Percentiles rank a stretch among this genome's conserved stretches.
Evolutionary conservation across 768 basidiomycete genomes (phyloP).

Genomic region (Leccinum sublutescens): DNA sequence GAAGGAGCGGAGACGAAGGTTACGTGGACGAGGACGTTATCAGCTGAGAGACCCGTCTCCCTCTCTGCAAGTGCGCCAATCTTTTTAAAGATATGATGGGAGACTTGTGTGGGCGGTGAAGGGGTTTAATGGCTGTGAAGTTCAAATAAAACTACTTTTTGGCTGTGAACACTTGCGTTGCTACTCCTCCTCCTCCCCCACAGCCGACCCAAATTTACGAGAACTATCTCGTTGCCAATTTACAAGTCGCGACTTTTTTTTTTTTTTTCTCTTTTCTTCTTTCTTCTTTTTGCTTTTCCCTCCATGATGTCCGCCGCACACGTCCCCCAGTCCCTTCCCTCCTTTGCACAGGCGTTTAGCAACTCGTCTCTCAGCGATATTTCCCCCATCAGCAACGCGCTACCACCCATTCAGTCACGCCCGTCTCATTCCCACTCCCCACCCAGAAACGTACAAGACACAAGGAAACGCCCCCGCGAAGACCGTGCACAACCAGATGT

Average conservation of each 20-base stretch:
- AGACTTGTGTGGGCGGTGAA: not conserved
- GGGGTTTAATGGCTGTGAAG: not conserved
- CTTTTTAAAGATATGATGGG: not conserved
- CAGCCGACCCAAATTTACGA: not conserved
- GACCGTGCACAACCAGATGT: slow-evolving; percentile 38
- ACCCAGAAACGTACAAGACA: not conserved
- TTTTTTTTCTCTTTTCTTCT: slow-evolving; percentile 5
- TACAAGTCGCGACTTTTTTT: slow-evolving; percentile 11
- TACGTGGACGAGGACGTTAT: not conserved
- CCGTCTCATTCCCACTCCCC: slow-evolving; percentile 33
- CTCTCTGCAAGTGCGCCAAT: not conserved
- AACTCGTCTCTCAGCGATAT: slow-evolving; percentile 52
- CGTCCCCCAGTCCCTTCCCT: slow-evolving; percentile 62
- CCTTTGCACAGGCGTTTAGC: slow-evolving; percentile 77
- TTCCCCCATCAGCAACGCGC: slow-evolving; percentile 49
- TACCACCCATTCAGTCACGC: slow-evolving; percentile 62
- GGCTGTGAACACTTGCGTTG: not conserved
- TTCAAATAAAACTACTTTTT: not conserved
- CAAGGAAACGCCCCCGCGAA: slow-evolving; percentile 46
- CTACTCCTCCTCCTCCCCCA: not conserved
- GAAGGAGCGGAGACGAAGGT: not conserved
- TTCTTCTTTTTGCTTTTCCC: not conserved
- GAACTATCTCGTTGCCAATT: not conserved
- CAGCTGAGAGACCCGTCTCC: too few species aligned
- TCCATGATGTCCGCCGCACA: slow-evolving; percentile 44